Evolutionary conservation across 306 rosid species (phyloP), one percentile per base, ranked within the genome.

Genomic region (Citrullus colocynthis): DNA sequence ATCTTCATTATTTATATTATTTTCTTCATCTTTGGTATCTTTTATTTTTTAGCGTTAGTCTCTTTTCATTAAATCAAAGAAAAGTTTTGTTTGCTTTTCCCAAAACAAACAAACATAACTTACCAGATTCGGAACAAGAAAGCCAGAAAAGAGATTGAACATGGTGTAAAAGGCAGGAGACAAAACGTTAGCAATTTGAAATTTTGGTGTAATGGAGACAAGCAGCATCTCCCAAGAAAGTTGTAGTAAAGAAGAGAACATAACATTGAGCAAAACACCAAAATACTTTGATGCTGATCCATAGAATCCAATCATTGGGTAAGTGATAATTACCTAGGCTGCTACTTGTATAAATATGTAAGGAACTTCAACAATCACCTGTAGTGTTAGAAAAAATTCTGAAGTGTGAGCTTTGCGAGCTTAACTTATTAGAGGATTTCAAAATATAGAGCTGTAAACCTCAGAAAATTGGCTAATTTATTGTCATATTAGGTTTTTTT

Each of bases 321-420:
- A 87, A 58, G 28, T 24, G 28, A 24, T 24, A 24, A 24, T 24
- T 24, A 24, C 28, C 28, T 24, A 24, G 28, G 28, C 3, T 39
- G 54, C 60, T 67, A 80, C 72, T 78, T 83, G 74, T 34, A 55
- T 4, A 61, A 85, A 82, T 2, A 80, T 18, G 80, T 88, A 88
- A 58, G 85, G 91, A 80, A 84, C 45, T 77, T 88, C 91, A 30
- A 88, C 84, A 8, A 58, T 63, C 69, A 88, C 86, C 91, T 88
- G 45, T 63, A 55, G 18, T 17, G 44, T 63, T 62, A 15, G 70
- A 42, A 5, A 60, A 20, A 41, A 17, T 74, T 54, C 7, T 52
- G 6, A 28, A 32, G 17, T 74, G 49, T 52, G n/a, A 67, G 41
- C 41, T 32, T 1, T 74, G 49, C 32, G n/a, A 67, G 41, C 41